Evolutionary conservation across 768 basidiomycete genomes (phyloP), one percentile per base, ranked within the genome.

Genomic region (Kwoniella bestiolae): DNA sequence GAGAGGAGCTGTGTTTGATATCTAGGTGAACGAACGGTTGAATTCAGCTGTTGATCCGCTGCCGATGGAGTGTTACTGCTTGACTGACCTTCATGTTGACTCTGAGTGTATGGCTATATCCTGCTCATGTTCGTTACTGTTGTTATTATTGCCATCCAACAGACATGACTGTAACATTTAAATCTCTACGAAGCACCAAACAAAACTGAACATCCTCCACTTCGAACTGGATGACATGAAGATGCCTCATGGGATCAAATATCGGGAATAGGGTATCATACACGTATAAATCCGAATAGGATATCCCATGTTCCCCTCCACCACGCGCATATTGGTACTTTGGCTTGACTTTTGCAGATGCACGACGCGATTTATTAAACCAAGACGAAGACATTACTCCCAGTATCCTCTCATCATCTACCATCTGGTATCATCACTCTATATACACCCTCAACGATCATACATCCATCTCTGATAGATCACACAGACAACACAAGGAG

Each of bases 1-100:
- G 2, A n/a, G 91, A 87, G 16, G 90, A 83, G 56, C 90, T 86
- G 11, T 87, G 75, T 66, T 89, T 87, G 63, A 91, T 66, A 78
- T 63, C 77, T 78, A 47, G 5, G 34, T 6, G 0, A 21, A 7
- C 26, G 23, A 14, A 18, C n/a, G n/a, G n/a, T n/a, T 47, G 21
- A 47, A 12, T 14, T 47, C n/a, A 53, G 16, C 7, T 16, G 55
- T 21, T 26, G 6, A 53, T 25, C 25, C 6, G 11, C n/a, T 56
- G 3, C 8, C 7, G 6, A 16, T 32, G 18, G 9, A n/a, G 14
- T 23, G 8, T 12, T 18, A 53, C 4, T 16, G 31, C 16, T 53
- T 32, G n/a, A n/a, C n/a, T 59, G 28, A 65, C 63, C 63, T 65
- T 65, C 63, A 65, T 65, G 11, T 25, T 65, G 47, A 28, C 18